A percentile compares a stretch with the other conserved stretches of the same genome.
Evolutionary conservation across 768 basidiomycete genomes (phyloP).

Genomic region (Leccinum barrowsii): DNA sequence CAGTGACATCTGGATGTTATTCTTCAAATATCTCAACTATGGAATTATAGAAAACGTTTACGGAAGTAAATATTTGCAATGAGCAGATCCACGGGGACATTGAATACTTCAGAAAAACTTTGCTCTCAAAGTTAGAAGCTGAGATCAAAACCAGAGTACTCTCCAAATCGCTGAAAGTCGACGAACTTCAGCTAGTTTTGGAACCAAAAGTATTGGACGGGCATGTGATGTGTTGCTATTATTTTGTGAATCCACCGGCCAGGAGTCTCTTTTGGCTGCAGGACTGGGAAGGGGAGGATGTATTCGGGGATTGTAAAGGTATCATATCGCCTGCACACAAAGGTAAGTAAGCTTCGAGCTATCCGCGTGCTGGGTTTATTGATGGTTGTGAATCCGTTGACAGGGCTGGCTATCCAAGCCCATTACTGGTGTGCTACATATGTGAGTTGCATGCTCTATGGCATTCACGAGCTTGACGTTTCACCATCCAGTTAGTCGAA

Average conservation of each 20-base stretch:
- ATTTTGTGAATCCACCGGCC: slow-evolving; percentile 46
- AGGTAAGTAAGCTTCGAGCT: slow-evolving; percentile 9
- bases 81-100: slow-evolving; percentile 30
- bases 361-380: neutral
- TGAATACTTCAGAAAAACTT: slow-evolving; percentile 27
- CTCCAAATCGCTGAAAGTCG: slow-evolving; percentile 23
- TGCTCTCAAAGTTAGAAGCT: slow-evolving; percentile 17
- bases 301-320: slow-evolving; percentile 29
- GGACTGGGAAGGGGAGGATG: slow-evolving; percentile 31
- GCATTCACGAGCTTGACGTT: slow-evolving; percentile 3
- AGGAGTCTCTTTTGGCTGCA: slow-evolving; percentile 55
- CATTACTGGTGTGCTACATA: slow-evolving; percentile 34
- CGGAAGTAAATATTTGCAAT: slow-evolving; percentile 52
- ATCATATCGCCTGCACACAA: slow-evolving; percentile 19
- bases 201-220: slow-evolving; percentile 32
- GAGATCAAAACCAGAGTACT: slow-evolving; percentile 15
- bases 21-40: neutral
- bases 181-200: slow-evolving; percentile 42
- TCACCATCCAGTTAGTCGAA: neutral
- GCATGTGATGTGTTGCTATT: slow-evolving; percentile 40
- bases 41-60: slow-evolving; percentile 43
- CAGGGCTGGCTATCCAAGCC: slow-evolving; percentile 33
- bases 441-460: slow-evolving; percentile 1
- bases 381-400: neutral
- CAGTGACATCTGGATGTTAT: neutral